Base-by-base conservation (phyloP, 768 basidiomycete species). In the Ramaria sp. region DNA sequence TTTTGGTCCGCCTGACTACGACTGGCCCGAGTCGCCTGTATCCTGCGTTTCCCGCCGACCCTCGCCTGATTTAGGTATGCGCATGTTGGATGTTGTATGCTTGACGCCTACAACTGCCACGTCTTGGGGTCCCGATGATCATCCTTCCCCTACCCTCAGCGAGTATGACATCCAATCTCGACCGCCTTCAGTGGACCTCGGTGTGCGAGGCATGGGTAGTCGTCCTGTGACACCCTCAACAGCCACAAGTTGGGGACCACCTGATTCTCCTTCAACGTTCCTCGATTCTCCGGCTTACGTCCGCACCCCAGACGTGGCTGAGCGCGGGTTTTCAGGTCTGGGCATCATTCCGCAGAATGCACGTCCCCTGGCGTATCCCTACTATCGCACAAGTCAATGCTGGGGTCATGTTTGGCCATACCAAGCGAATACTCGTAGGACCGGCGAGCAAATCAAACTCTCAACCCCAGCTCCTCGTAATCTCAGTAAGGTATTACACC, bases 231-330 rank as follows among this genome's bases (percentile, higher is more conserved):
- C 75, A 30, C 78, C 76, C 20, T 66, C 69, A 15, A 73, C 72
- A 33, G 73, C 75, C 15, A 78, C 78, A 4, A 72, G 71, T 13
- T 79, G 78, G 79, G 80, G 77, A 47, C 72, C 74, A 15, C 75
- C 75, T 74, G 72, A 7, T 76, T 69, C 64, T 73, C 74, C 58
- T 65, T 72, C 7, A 73, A 69, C 50, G 72, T 74, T 10, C 53
- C 61, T 17, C 69, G 37, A 34, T 9, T 50, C 72, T 7, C 68
- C 69, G 7, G 70, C 66, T 57, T 66, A 69, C 51, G 67, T 74
- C 10, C 66, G 60, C 6, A 74, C 74, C 12, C 76, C 75, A 38
- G 76, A 76, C 59, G 67, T 65, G 7, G 75, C 68, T 4, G 70
- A 73, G 57, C 70, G 71, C 38, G 51, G 61, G 12, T 71, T 72